phyloP scores from a whole-genome alignment of 352 stramenopile species.

The Pythium myriotylum region DNA sequence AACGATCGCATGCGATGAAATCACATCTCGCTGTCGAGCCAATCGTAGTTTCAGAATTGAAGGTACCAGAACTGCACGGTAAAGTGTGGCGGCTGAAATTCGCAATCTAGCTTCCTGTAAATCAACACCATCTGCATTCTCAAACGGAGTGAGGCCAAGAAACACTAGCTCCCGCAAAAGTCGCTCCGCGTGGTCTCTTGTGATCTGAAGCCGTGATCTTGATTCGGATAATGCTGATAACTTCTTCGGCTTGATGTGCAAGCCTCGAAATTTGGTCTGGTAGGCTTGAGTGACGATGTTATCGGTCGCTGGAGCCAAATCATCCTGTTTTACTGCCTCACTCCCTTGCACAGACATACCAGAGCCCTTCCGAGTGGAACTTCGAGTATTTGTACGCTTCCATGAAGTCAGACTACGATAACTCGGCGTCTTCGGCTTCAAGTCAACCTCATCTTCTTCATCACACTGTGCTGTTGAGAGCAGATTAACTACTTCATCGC shows the following conservation, averaged over 20 bases:
- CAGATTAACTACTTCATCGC: conserved; percentile 49
- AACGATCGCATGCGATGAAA: conserved; percentile 36
- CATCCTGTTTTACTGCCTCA: neutral
- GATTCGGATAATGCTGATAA: conserved; percentile 39
- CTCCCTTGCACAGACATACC: neutral
- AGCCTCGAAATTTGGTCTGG: conserved; percentile 47
- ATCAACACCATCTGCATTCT: neutral
- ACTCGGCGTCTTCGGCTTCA: neutral
- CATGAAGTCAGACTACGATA: neutral
- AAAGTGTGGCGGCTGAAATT: conserved; percentile 1
- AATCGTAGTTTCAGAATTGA: conserved; percentile 48
- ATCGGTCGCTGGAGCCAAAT: conserved; percentile 6
- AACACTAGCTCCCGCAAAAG: conserved; percentile 55
- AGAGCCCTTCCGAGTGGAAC: neutral
- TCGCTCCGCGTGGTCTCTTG: conserved; percentile 45
- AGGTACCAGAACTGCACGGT: conserved; percentile 47
- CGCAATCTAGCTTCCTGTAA: neutral
- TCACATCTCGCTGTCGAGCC: conserved; percentile 20
- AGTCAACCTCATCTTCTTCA: conserved; percentile 8
- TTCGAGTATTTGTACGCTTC: neutral
- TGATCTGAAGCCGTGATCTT: conserved; percentile 18
- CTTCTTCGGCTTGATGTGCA: conserved; percentile 41
- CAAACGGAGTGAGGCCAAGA: conserved; percentile 23
- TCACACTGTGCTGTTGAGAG: conserved; percentile 22
- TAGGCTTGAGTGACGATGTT: conserved; percentile 37